Evolutionary conservation across 2,329 filamentous ascomycete genomes (phyloP), one percentile per base, ranked within the genome.

Genomic region (Ilyonectria sp.): DNA sequence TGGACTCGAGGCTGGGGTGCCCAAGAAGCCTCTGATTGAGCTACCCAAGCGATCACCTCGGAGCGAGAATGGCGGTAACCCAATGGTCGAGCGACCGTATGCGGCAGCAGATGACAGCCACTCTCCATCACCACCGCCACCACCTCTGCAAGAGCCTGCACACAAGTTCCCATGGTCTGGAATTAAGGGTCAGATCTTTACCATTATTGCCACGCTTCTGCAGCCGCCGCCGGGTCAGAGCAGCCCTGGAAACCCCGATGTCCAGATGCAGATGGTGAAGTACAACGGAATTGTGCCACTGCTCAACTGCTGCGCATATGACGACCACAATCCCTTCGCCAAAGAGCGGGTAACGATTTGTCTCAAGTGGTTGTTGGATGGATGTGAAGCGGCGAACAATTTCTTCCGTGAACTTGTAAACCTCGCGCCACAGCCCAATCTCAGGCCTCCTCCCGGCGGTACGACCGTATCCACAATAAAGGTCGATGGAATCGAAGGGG

Each of bases 261-360:
- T 98, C 0, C 95, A 98, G 80, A 90, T 92, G 74, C 95, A 98
- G 79, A 93, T 98, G 69, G 89, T 97, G 50, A 88, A 91, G 55
- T 90, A 95, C 74, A 93, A 94, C 71, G 95, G 95, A 47, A 93
- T 98, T 49, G 93, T 97, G 72, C 91, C 93, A 0, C 87, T 98
- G 21, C 88, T 98, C 17, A 94, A 94, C 76, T 97, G 94, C 81
- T 98, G 94, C 75, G 89, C 91, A 35, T 96, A 96, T 78, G 95
- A 98, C 77, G 94, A 95, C 73, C 91, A 97, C 81, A 98, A 98
- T 77, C 94, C 94, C 0, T 98, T 95, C 78, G 95, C 97, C 70
- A 94, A 95, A 75, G 95, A 98, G 80, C 93, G 95, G 71, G 93
- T 94, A 3, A 94, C 95, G 56, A 91, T 97, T 78, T 95, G 93